Percentiles rank a stretch among this genome's conserved stretches.
Conservation (phyloP, 176 grass and related monocot species). For the Thinopyrum elongatum region DNA sequence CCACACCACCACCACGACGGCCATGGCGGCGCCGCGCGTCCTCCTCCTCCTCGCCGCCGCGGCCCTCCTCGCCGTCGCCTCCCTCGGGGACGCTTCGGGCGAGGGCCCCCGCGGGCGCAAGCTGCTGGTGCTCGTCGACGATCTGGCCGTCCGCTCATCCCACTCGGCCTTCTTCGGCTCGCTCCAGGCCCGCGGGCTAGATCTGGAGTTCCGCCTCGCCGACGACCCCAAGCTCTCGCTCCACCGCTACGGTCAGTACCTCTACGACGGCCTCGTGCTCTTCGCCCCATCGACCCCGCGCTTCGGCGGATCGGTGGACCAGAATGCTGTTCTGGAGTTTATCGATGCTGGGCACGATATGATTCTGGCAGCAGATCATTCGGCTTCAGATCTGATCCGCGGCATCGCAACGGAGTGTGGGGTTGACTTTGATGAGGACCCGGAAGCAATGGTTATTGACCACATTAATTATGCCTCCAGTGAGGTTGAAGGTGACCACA, state of each 20-base stretch:
- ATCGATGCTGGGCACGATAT: constrained; percentile 87
- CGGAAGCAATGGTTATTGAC: constrained; percentile 79
- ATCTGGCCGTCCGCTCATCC: constrained; percentile 72
- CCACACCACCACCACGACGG: not conserved
- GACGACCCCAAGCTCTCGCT: constrained; percentile 48
- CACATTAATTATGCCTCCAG: constrained; percentile 81
- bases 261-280: constrained; percentile 90
- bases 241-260: constrained; percentile 49
- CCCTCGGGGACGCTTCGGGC: not conserved
- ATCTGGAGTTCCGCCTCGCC: constrained; percentile 83
- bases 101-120: constrained; percentile 36
- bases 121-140: constrained; percentile 83
- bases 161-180: constrained; percentile 81
- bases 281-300: constrained; percentile 68
- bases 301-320: constrained; percentile 49
- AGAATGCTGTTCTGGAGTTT: constrained; percentile 73
- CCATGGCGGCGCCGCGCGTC: not conserved
- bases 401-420: constrained; percentile 90
- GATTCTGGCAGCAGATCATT: constrained; percentile 79
- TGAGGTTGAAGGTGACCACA: constrained; percentile 80
- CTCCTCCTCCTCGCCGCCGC: not conserved
- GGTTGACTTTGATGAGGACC: constrained; percentile 96
- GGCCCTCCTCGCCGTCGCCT: too few species aligned
- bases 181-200: constrained; percentile 66
- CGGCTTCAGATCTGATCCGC: constrained; percentile 88